These are phyloP conservation scores for Nicotiana tomentosiformis DNA, from an alignment of 257 asterid species.

Conservation along the genomic window DNA sequence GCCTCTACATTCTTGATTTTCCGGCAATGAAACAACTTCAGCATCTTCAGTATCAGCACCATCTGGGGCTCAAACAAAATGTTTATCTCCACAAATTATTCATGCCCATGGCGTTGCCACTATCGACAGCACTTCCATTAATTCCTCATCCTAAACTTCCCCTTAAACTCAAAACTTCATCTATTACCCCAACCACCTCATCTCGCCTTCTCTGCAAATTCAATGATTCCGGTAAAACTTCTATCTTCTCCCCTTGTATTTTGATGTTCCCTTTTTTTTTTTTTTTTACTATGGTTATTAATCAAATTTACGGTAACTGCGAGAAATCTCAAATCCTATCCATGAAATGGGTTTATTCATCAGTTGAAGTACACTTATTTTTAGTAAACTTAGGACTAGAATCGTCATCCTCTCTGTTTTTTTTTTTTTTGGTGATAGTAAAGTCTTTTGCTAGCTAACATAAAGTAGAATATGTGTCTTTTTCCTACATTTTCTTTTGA, in stretches of 20 bases:
- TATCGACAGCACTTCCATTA: not conserved
- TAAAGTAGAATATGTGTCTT: not conserved
- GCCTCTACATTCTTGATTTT: not conserved
- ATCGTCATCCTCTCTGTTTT: not conserved
- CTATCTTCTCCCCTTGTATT: not conserved
- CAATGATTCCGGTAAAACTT: constrained; percentile 4
- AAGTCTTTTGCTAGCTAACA: not conserved
- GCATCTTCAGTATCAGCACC: constrained; percentile 5
- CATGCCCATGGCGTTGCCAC: constrained; percentile 1
- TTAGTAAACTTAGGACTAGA: not conserved
- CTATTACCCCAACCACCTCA: not conserved
- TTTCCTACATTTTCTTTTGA: not conserved
- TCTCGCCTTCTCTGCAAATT: constrained; percentile 13
- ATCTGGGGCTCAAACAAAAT: not conserved
- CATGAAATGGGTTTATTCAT: not conserved
- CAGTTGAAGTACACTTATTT: not conserved
- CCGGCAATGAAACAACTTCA: constrained; percentile 8
- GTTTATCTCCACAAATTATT: not conserved
- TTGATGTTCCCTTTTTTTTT: not conserved
- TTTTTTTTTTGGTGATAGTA: not conserved
- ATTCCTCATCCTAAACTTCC: not conserved
- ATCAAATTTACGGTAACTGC: not conserved
- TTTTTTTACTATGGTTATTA: not conserved
- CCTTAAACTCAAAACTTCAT: constrained; percentile 9
- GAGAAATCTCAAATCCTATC: not conserved